Percentiles rank a stretch among this genome's conserved stretches.
Evolutionary conservation across 768 basidiomycete species (phyloP).

Genomic region (Mycena crocata): DNA sequence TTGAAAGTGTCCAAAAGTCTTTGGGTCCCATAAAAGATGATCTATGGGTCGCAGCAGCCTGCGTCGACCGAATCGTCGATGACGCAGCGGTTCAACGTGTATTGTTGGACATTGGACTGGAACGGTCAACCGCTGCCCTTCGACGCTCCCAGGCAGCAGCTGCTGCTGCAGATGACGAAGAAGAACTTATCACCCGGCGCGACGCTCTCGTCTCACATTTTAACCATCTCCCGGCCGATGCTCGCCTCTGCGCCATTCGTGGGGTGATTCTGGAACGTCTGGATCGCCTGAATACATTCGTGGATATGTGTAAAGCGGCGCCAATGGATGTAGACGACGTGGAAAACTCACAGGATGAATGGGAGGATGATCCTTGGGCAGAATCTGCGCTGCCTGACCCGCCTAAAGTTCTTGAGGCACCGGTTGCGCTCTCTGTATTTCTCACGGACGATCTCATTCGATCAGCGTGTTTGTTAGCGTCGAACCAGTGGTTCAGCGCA

Average conservation of each 20-base stretch:
- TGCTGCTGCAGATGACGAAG: conserved; percentile 38
- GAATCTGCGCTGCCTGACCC: conserved; percentile 54
- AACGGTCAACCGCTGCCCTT: conserved; percentile 64
- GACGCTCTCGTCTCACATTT: conserved; percentile 65
- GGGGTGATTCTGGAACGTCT: conserved; percentile 73
- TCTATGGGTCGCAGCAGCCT: conserved; percentile 83
- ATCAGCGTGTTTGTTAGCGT: conserved; percentile 75
- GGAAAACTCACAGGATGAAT: conserved; percentile 70
- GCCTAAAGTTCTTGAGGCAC: conserved; percentile 48
- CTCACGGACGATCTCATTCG: conserved; percentile 67
- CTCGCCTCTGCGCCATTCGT: conserved; percentile 74
- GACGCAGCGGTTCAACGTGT: conserved; percentile 64
- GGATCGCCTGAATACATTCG: conserved; percentile 80
- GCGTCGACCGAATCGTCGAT: conserved; percentile 73
- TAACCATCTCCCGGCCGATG: conserved; percentile 65
- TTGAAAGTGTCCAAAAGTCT: conserved; percentile 56
- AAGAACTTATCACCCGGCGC: conserved; percentile 22
- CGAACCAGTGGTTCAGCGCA: conserved; percentile 66
- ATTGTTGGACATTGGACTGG: conserved; percentile 72
- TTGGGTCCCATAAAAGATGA: conserved; percentile 71
- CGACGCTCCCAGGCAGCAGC: conserved; percentile 57
- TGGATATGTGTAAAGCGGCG: conserved; percentile 64
- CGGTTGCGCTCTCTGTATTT: conserved; percentile 72
- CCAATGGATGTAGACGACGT: conserved; percentile 51
- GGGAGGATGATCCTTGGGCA: conserved; percentile 86